A percentile compares a stretch with the other conserved stretches of the same genome.
These are phyloP conservation scores for Suhomyces bokatorum DNA, from an alignment of 1,139 yeast species.

Conservation along the genomic window DNA sequence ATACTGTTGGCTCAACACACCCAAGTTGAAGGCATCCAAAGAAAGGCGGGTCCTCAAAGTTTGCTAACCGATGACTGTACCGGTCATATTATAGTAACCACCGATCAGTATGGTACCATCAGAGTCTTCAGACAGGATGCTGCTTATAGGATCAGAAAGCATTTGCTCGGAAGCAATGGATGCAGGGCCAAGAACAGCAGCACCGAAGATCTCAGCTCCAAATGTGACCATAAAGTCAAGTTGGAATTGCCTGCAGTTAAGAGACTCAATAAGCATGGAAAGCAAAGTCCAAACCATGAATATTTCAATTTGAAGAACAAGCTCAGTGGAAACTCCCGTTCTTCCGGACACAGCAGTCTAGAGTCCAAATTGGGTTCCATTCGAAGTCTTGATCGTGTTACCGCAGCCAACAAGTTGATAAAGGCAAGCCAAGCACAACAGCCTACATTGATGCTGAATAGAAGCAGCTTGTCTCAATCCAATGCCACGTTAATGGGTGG, in stretches of 20 bases:
- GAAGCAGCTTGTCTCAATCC: not conserved
- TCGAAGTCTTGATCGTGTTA: not conserved
- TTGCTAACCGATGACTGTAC: conserved; percentile 1
- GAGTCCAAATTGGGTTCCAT: conserved; percentile 1
- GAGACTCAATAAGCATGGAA: conserved; percentile 12
- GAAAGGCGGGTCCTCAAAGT: not conserved
- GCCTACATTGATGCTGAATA: conserved; percentile 3
- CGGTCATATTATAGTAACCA: conserved; percentile 65
- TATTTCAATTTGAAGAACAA: conserved; percentile 8
- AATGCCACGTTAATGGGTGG: conserved; percentile 2
- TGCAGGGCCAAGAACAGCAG: not conserved
- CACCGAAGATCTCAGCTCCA: not conserved
- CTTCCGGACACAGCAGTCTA: conserved; percentile 1
- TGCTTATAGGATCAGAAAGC: conserved; percentile 45
- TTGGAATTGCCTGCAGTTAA: conserved; percentile 11
- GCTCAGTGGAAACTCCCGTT: conserved; percentile 2
- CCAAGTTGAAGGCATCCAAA: not conserved
- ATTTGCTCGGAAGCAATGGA: conserved; percentile 10
- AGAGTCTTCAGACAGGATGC: conserved; percentile 80
- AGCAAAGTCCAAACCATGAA: conserved; percentile 16
- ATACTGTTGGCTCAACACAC: not conserved
- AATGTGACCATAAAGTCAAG: conserved; percentile 2
- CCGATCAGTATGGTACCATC: conserved; percentile 73
- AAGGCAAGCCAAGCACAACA: not conserved
- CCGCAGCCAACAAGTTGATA: not conserved